These are phyloP conservation scores for Aspergillus eucalypticola DNA, from an alignment of 2,329 filamentous ascomycete genomes.

Conservation along the genomic window DNA sequence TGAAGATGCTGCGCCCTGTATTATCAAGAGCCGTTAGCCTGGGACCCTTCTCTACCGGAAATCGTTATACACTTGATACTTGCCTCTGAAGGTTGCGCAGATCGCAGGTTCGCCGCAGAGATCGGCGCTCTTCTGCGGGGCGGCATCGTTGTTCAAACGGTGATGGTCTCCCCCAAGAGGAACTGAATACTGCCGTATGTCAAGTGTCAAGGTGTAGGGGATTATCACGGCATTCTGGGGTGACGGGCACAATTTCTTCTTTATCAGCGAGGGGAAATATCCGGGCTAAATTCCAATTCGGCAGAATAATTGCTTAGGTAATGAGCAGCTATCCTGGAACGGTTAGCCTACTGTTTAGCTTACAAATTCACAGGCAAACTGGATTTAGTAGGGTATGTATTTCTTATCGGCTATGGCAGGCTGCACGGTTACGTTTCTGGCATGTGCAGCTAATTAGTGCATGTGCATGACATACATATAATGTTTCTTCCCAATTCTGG, in stretches of 20 bases:
- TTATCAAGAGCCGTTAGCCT: conserved; percentile 16
- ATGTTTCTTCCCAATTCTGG: not conserved
- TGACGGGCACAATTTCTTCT: conserved; percentile 25
- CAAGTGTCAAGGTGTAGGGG: not conserved
- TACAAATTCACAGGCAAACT: conserved; percentile 8
- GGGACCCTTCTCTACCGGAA: not conserved
- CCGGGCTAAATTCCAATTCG: conserved; percentile 22
- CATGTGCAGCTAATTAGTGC: not conserved
- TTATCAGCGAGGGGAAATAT: conserved; percentile 27
- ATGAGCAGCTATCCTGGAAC: conserved; percentile 8
- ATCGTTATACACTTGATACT: conserved; percentile 30
- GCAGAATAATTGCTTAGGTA: conserved; percentile 16
- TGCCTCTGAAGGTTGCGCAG: conserved; percentile 35
- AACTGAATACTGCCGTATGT: conserved; percentile 1
- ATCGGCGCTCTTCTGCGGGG: conserved; percentile 40
- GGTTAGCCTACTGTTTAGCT: conserved; percentile 3
- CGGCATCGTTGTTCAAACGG: conserved; percentile 31
- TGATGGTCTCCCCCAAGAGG: not conserved
- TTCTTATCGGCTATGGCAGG: not conserved
- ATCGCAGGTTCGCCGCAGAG: conserved; percentile 29
- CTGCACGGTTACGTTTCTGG: not conserved
- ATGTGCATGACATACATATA: not conserved
- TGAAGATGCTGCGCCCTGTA: conserved; percentile 19
- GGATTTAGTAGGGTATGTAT: not conserved
- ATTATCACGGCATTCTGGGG: conserved; percentile 15